These are phyloP conservation scores for Plasmodium gaboni DNA, from an alignment of 169 alveolate genomes.

Conservation along the genomic window DNA sequence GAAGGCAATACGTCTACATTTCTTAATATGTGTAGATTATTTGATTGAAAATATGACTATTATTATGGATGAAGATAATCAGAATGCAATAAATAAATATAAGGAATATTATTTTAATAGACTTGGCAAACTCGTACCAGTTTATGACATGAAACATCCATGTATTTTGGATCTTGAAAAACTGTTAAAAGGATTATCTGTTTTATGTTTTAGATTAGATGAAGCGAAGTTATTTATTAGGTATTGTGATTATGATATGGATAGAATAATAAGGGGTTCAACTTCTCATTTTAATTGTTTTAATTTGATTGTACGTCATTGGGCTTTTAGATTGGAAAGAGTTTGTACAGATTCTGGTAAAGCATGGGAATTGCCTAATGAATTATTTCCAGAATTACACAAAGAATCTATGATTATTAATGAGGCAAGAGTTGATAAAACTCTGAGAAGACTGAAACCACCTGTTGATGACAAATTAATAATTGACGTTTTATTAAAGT, in stretches of 20 bases:
- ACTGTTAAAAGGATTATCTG: background rate
- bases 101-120: background rate
- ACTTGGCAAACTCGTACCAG: background rate
- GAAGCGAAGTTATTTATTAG: background rate
- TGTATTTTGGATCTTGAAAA: background rate
- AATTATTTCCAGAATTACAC: background rate
- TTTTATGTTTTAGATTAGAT: background rate
- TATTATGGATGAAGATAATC: background rate
- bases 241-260: constrained; percentile 23
- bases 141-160: constrained; percentile 5
- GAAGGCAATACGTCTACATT: background rate
- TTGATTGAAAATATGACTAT: background rate
- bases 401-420: too few relatives aligned
- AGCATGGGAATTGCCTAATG: constrained; percentile 2
- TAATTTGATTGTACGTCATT: background rate
- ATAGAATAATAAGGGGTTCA: constrained; percentile 5
- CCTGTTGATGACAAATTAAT: background rate
- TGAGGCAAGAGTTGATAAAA: background rate
- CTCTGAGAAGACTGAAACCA: background rate
- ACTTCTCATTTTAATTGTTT: background rate
- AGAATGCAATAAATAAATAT: background rate
- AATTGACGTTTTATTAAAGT: background rate
- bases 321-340: constrained; percentile 7
- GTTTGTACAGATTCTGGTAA: background rate
- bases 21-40: too few relatives aligned